Percentiles rank a stretch among this genome's conserved stretches.
Conservation (phyloP, 2,329 filamentous ascomycete species). For the Apiospora hydei region DNA sequence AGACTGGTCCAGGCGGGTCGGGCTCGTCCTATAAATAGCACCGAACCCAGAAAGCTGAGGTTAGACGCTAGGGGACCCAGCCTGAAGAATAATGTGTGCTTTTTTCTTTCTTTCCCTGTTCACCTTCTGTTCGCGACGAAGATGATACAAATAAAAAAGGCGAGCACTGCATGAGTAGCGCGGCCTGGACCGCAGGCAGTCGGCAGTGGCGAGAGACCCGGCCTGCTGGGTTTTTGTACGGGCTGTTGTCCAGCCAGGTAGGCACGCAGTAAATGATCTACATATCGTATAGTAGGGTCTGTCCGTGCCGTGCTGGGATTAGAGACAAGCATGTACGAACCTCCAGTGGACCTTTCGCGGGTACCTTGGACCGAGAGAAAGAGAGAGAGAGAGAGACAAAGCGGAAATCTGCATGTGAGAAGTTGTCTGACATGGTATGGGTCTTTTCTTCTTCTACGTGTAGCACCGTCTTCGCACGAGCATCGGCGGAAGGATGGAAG, state of each 20-base stretch:
- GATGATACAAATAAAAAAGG: not conserved
- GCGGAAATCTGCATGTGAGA: slow-evolving; percentile 2
- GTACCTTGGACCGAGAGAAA: slow-evolving; percentile 9
- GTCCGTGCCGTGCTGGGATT: slow-evolving; percentile 6
- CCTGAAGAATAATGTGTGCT: not conserved
- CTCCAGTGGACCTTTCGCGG: slow-evolving; percentile 3
- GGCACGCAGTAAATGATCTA: not conserved
- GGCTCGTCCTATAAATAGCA: slow-evolving; percentile 11
- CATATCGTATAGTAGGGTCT: not conserved
- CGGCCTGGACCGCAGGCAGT: not conserved
- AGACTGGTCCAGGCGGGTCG: not conserved
- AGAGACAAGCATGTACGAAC: slow-evolving; percentile 7
- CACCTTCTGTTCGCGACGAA: not conserved
- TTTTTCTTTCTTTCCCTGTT: not conserved
- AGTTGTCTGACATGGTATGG: not conserved
- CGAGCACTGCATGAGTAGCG: not conserved
- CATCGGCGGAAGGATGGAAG: not conserved
- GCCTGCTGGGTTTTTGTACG: not conserved
- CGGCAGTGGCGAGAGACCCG: not conserved
- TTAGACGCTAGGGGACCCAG: not conserved
- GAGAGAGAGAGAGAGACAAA: not conserved
- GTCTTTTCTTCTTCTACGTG: not conserved
- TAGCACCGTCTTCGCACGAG: not conserved
- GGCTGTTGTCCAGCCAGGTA: too few species aligned
- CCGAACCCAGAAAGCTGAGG: slow-evolving; percentile 1